These are phyloP conservation scores for Colletotrichum karsti DNA, from an alignment of 2,329 filamentous ascomycete genomes.

Conservation along the genomic window DNA sequence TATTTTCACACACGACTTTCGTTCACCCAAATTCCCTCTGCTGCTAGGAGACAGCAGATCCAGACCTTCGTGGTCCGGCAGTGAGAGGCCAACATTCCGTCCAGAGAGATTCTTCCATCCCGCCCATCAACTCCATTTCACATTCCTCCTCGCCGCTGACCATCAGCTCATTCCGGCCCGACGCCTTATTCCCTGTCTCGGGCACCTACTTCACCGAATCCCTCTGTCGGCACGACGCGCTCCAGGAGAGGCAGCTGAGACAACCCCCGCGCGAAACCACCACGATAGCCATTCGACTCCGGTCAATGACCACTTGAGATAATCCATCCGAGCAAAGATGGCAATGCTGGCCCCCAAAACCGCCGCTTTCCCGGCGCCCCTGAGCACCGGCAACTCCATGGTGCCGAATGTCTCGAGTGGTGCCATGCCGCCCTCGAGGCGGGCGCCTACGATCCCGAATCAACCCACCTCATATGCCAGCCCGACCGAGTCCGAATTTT, in stretches of 20 bases:
- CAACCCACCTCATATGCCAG: conserved; percentile 73
- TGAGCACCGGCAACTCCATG: conserved; percentile 56
- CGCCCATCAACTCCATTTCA: not conserved
- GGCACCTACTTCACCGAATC: conserved; percentile 13
- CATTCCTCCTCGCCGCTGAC: not conserved
- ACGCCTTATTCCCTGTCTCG: conserved; percentile 19
- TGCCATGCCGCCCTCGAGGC: conserved; percentile 59
- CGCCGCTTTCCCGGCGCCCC: conserved; percentile 66
- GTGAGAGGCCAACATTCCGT: conserved; percentile 1
- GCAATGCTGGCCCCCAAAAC: conserved; percentile 83
- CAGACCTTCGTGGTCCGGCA: conserved; percentile 26
- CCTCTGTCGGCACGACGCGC: conserved; percentile 22
- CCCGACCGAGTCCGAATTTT: conserved; percentile 93
- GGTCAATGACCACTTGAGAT: conserved; percentile 4
- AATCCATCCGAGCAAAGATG: conserved; percentile 54
- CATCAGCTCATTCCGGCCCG: not conserved
- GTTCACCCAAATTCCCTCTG: conserved; percentile 2
- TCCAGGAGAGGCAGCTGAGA: conserved; percentile 31
- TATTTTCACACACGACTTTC: conserved; percentile 19
- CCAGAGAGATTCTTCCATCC: not conserved
- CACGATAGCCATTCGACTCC: not conserved
- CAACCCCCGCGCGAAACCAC: conserved; percentile 13
- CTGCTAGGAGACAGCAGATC: conserved; percentile 12
- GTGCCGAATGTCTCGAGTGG: conserved; percentile 57
- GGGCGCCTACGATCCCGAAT: conserved; percentile 57